Evolutionary conservation across 371 early-diverging fungal genomes (phyloP), one percentile per base, ranked within the genome.

Genomic region (Hamiltosporidium tvaerminnensis): DNA sequence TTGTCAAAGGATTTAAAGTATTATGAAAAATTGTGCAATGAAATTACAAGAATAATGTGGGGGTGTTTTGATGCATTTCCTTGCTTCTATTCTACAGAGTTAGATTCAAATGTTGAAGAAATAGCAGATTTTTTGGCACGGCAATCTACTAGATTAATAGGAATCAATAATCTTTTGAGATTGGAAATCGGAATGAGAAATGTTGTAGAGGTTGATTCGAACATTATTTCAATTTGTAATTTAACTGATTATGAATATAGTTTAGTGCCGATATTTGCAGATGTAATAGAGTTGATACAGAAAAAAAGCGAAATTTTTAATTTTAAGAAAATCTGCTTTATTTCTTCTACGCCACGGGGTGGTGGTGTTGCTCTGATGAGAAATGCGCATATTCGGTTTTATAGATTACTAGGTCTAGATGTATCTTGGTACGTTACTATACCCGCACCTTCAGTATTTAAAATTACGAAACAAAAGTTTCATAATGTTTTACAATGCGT

Each of bases 291-390:
- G n/a, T n/a, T n/a, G n/a, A n/a, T n/a, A n/a, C n/a, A n/a, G n/a
- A n/a, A n/a, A n/a, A n/a, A n/a, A n/a, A n/a, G n/a, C n/a, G n/a
- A n/a, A n/a, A n/a, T n/a, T n/a, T n/a, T n/a, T n/a, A n/a, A n/a
- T n/a, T n/a, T n/a, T n/a, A n/a, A n/a, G 23, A 74, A 73, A 53
- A 79, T 86, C n/a, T 71, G 82, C 9, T 88, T 82, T 68, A 85
- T 88, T 73, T 86, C 84, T 70, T 85, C 87, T 1, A 89, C 89
- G 0, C 84, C 86, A 47, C 87, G 86, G 73, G 89, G 89, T 39
- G 89, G 89, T 39, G 89, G 89, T 34, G 89, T 89, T 10, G 87
- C 89, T 2, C 79, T 89, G 47, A 89, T 89, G 89, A 82, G 88
- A 57, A 87, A 89, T 72, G 85, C 87, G 4, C 69, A 84, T 0